Conservation (phyloP, 768 basidiomycete species). For the Ephemerocybe angulata region DNA sequence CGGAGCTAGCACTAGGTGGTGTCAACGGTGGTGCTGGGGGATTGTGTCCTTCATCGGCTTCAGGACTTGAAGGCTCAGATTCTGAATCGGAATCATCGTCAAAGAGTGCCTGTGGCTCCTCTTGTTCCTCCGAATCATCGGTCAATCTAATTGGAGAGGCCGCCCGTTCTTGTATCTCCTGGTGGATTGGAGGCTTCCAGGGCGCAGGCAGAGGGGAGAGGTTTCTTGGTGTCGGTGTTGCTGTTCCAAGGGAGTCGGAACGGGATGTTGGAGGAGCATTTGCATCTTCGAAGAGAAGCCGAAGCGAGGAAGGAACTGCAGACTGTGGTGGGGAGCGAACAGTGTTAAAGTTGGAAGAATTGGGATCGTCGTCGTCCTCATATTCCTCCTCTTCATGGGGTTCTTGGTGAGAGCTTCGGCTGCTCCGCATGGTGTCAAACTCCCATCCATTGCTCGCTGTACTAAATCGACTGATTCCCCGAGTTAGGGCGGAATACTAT, state of each 20-base stretch:
- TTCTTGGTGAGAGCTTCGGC: conserved; percentile 19
- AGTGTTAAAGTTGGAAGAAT: conserved; percentile 32
- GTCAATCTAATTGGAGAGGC: no score
- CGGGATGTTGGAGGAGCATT: conserved; percentile 33
- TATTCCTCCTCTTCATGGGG: conserved; percentile 1
- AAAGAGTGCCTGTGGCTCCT: no score
- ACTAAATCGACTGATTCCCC: not conserved
- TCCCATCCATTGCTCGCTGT: conserved; percentile 53
- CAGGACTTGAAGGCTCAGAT: no score
- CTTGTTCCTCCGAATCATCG: no score
- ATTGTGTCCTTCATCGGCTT: no score
- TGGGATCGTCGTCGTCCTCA: conserved; percentile 18
- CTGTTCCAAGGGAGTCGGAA: conserved; percentile 38
- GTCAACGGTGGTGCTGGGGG: no score
- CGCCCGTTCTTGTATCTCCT: no score
- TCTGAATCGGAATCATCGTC: no score
- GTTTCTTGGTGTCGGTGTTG: conserved; percentile 13
- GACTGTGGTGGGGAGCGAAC: conserved; percentile 47
- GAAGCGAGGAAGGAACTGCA: conserved; percentile 71
- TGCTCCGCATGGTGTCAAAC: conserved; percentile 64
- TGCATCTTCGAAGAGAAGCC: conserved; percentile 71
- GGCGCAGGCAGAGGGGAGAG: no score
- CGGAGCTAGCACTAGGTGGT: no score
- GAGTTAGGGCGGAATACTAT: no score
- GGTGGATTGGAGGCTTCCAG: no score